These are phyloP conservation scores for Termitomyces sp. DNA, from an alignment of 768 basidiomycete species.

Conservation along the genomic window DNA sequence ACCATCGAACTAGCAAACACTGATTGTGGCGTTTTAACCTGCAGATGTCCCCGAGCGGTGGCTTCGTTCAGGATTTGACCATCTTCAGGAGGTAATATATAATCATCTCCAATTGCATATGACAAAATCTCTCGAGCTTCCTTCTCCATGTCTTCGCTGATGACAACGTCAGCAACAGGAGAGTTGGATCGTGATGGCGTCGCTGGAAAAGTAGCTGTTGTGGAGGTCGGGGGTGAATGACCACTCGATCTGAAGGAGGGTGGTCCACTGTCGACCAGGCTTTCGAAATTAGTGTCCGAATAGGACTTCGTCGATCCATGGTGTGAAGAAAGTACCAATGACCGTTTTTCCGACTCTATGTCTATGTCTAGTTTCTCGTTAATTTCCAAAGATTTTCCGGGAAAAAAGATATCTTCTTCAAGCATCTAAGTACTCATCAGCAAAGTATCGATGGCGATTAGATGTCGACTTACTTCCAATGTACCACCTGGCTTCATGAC, in stretches of 20 bases:
- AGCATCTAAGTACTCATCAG: slow-evolving; percentile 40
- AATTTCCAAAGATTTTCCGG: slow-evolving; percentile 41
- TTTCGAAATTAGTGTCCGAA: slow-evolving; percentile 6
- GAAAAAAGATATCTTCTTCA: slow-evolving; percentile 74
- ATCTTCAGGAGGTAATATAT: slow-evolving; percentile 1
- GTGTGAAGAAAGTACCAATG: slow-evolving; percentile 14
- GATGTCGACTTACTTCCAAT: slow-evolving; percentile 45
- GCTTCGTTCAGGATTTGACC: background rate
- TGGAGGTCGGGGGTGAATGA: slow-evolving; percentile 9
- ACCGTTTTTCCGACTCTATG: slow-evolving; percentile 16
- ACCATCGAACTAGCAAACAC: slow-evolving; percentile 18
- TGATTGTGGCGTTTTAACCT: slow-evolving; percentile 2
- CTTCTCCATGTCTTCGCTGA: slow-evolving; percentile 14
- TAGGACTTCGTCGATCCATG: slow-evolving; percentile 2
- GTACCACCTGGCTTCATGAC: slow-evolving; percentile 74
- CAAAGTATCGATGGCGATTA: background rate
- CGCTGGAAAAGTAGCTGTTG: slow-evolving; percentile 12
- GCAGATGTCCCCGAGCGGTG: background rate
- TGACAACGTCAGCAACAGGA: slow-evolving; percentile 12
- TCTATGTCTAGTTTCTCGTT: slow-evolving; percentile 24
- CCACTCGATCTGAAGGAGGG: slow-evolving; percentile 6
- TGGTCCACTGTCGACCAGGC: background rate
- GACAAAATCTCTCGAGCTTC: slow-evolving; percentile 15
- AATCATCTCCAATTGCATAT: slow-evolving; percentile 9
- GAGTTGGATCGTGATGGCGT: slow-evolving; percentile 21